Evolutionary conservation across 192 early-diverging fungal genomes (phyloP), one percentile per base, ranked within the genome.

Genomic region (Backusella tarrabulga): DNA sequence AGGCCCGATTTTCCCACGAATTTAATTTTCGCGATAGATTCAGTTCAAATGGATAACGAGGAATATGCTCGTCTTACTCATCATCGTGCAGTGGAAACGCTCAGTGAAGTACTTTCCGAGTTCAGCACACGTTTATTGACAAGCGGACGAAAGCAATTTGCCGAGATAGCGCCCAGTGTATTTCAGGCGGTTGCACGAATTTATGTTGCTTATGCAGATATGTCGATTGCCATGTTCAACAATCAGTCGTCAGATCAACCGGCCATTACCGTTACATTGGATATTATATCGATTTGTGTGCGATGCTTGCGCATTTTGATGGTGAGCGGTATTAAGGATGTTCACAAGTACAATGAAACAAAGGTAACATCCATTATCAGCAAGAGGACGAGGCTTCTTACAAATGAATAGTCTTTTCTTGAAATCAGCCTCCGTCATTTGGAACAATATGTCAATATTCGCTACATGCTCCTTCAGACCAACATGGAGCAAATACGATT

Each of bases 281-380:
- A 89, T 72, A 82, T 90, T 14, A 89, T 90, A 11, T 80, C 90
- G 8, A 83, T 93, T 50, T 88, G 91, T 67, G 77, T 97, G 14
- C 95, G 95, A 76, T 89, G 87, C 36, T 75, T 97, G 67, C 88
- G 95, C 8, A 87, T 95, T 29, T 84, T 96, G n/a, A 86, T 93
- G 38, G 88, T 94, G 15, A 91, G 92, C 79, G 96, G 96, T 9
- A 90, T 89, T 44, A 83, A 81, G 12, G 87, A 93, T 56, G 83
- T 89, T 60, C 81, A 89, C 26, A 83, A 90, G 21, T 82, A 79
- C 34, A 83, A 85, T n/a, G 91, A 89, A 68, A 87, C 86, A 32
- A 86, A 87, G 74, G 86, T 40, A 35, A 69, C 14, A 3, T 40
- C 36, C 41, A 17, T 26, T n/a, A 11, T 32, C n/a, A 19, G 23